Evolutionary conservation across 75 land plant species (phyloP).

Genomic region (Cupressus sempervirens): DNA sequence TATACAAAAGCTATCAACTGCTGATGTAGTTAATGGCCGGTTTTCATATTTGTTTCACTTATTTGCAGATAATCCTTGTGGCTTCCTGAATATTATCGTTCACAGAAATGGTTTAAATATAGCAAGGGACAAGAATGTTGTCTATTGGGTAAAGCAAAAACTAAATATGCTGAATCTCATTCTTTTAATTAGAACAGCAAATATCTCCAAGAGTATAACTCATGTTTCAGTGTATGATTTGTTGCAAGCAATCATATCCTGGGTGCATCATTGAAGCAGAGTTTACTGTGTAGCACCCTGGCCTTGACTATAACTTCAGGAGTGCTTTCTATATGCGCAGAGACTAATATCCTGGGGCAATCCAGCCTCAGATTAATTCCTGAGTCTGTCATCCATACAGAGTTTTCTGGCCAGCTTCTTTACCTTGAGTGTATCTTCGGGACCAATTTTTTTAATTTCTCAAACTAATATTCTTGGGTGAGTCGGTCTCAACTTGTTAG

Average conservation of each 20-base stretch:
- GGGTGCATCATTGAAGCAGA: neutral
- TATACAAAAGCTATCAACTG: neutral
- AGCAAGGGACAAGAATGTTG: neutral
- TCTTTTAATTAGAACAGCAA: neutral
- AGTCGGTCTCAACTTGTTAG: neutral
- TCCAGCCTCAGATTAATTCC: neutral
- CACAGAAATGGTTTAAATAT: constrained; percentile 7
- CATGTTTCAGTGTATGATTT: neutral
- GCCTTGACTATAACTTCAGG: neutral
- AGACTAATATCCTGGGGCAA: neutral
- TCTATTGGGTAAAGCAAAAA: neutral
- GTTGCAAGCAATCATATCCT: neutral
- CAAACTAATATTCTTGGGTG: neutral
- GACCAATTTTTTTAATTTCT: neutral
- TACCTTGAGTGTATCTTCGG: neutral
- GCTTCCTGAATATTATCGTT: neutral
- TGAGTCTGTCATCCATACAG: neutral
- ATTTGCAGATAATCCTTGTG: neutral
- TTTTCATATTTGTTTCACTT: neutral
- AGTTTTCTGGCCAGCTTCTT: neutral
- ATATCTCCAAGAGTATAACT: neutral
- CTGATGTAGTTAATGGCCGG: neutral
- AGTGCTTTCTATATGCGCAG: too few relatives aligned
- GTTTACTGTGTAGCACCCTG: neutral
- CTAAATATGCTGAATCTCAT: neutral